Evolutionary conservation across 805 yeast species (phyloP), one percentile per base, ranked within the genome.

Genomic region (Blastobotrys attinorum): DNA sequence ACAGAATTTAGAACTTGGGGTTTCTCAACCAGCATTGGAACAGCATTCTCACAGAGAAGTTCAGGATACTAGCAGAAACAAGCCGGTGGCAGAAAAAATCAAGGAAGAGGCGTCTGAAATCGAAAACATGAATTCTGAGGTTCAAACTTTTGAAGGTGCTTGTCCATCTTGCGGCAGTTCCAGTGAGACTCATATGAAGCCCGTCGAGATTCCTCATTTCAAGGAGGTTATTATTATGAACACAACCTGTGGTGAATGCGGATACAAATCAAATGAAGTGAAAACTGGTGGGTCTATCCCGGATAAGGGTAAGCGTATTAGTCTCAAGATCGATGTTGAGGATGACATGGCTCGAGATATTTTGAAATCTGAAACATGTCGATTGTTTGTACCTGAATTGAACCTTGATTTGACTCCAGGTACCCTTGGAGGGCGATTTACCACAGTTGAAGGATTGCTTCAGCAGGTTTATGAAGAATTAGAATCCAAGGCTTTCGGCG

Each of bases 211-310:
- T 53, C 99, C 99, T 17, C 97, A 92, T 66, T 92, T 92, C 75
- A 89, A 90, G 67, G 97, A 92, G 53, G 99, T 92, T 33, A 83
- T 92, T 47, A 77, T 92, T 56, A 92, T 92, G 98, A 83, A 94
- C 39, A 92, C 98, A 1, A 80, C 77, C 1, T 92, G 99, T 68
- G 89, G 81, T 25, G 67, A 76, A 50, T 92, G 99, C 67, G 98
- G 97, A 31, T 92, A 84, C 67, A 90, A 86, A 67, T 85, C 95
- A 15, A 92, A 92, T 61, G 99, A 92, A 65, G 98, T 92, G 51
- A 92, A 90, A 68, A 92, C 98, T 3, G 99, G 99, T 47, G 99
- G 99, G 55, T 94, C 83, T 6, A 82, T 92, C 39, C 97, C 98
- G 25, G 82, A 71, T 2, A 73, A 79, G 62, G 99, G 97, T 49